Evolutionary conservation across 2,329 filamentous ascomycete species (phyloP), one percentile per base, ranked within the genome.

Genomic region (Pyrenochaeta sp.): DNA sequence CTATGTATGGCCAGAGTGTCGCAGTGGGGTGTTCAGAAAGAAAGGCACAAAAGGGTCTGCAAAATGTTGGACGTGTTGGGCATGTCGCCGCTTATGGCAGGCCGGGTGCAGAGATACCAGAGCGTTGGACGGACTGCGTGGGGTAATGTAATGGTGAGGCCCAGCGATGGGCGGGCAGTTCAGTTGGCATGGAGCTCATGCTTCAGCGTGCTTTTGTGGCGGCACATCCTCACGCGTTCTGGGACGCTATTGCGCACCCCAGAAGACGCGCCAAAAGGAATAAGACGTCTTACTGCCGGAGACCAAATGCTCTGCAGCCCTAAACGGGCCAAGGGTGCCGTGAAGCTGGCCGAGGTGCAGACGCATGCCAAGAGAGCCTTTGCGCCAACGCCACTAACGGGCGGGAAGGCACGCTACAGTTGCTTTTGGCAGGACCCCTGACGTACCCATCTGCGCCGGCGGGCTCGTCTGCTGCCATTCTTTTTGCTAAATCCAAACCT

Each of bases 101-200:
- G 55, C 36, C 48, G 51, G 43, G 53, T 46, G 32, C 25, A 56
- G 28, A 44, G 36, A 49, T 44, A 34, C 52, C 50, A 43, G 56
- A 54, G 56, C 43, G 59, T 58, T 53, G 56, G 57, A 53, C 53
- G 56, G 49, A 54, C 15, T 52, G 62, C 64, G 67, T 67, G 67
- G 64, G 67, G 61, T 67, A 54, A 48, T 54, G 49, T 19, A 19
- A 19, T 19, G 46, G 24, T 37, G 24, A 46, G 55, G 48, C 30
- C 40, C 39, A 40, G 53, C 45, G 54, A 43, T 40, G 49, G 46
- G 45, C 42, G 57, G 43, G 52, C 27, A 39, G 44, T 59, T 54
- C 47, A 48, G 27, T 50, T 47, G 53, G 42, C 42, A 45, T 45
- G 44, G 49, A 42, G 34, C 44, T 48, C 48, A 45, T 50, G 44